A percentile compares a stretch with the other conserved stretches of the same genome.
Conservation (phyloP, 805 yeast species). For the Metschnikowia santaceciliae region DNA sequence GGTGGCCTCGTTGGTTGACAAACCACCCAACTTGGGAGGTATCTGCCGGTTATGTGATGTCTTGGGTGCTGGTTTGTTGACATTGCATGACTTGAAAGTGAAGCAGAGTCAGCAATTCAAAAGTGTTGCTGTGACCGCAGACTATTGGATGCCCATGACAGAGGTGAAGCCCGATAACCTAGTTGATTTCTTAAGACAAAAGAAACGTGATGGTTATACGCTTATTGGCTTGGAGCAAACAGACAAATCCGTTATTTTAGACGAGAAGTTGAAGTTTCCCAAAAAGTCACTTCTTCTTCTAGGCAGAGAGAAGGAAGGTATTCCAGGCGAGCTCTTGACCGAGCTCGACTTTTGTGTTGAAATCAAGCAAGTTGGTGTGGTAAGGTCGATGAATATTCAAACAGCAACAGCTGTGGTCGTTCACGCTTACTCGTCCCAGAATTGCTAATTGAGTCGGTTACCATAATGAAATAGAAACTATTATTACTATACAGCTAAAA, state of each 20-base stretch:
- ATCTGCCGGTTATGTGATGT: constrained; percentile 91
- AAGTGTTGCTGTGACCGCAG: constrained; percentile 91
- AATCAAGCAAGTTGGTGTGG: constrained; percentile 87
- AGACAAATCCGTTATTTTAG: constrained; percentile 74
- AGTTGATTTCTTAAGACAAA: constrained; percentile 50
- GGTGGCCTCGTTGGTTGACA: constrained; percentile 87
- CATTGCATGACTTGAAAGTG: constrained; percentile 67
- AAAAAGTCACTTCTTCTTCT: constrained; percentile 69
- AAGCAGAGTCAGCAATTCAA: constrained; percentile 67
- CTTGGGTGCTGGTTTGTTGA: constrained; percentile 79
- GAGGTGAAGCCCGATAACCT: constrained; percentile 65
- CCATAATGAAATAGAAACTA: not conserved
- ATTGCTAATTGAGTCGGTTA: constrained; percentile 34
- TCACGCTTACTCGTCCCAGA: constrained; percentile 78
- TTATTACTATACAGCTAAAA: constrained; percentile 6
- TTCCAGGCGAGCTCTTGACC: constrained; percentile 78
- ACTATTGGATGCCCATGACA: constrained; percentile 89
- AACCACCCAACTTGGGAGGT: constrained; percentile 91
- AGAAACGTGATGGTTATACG: constrained; percentile 75
- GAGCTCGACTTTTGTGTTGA: constrained; percentile 86
- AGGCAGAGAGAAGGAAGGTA: constrained; percentile 88
- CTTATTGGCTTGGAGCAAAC: constrained; percentile 91
- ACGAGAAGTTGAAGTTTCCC: constrained; percentile 67
- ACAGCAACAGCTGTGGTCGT: constrained; percentile 94
- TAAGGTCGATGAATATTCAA: constrained; percentile 94